Evolutionary conservation across 768 basidiomycete genomes (phyloP), one percentile per base, ranked within the genome.

Genomic region (Termitomyces sp.): DNA sequence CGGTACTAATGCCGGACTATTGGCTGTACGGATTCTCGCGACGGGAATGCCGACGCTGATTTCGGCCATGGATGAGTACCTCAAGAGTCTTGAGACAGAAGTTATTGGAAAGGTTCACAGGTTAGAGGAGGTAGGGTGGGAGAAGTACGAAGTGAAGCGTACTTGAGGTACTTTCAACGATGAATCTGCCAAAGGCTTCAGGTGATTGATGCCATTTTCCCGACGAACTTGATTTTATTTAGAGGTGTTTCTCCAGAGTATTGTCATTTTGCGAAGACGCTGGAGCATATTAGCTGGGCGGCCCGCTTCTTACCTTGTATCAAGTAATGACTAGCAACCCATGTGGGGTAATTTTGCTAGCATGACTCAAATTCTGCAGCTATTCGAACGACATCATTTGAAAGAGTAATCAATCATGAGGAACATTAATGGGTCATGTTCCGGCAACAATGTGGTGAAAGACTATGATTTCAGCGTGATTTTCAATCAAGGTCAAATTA

Each of bases 1-100:
- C 65, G 85, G 90, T 18, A 92, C 85, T 56, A 99, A 98, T 66
- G 97, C 95, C 0, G 97, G 88, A 1, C 75, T 99, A 2, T 81
- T 98, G 14, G 94, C 96, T 0, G 83, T 95, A 5, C 85, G 96
- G 13, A 94, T 98, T n/a, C 77, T 99, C 5, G 85, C 86, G 0
- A 80, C 86, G 0, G 84, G 88, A 3, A 84, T 87, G 24, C 92
- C 93, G 0, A 67, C 69, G 7, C 77, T 96, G 5, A 68, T 87
- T 4, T 65, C 68, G 6, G 82, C 78, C 4, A 91, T 95, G 82
- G 88, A 90, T 50, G 70, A 70, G 4, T 98, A 97, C 70, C 77
- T 93, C 59, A 79, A 79, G 58, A 70, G 66, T 1, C 71, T 92
- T 57, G 88, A 92, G 69, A 75, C 71, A 3, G 94, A 94, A 70